Percentiles rank a stretch among this genome's conserved stretches.
Evolutionary conservation across 2,329 filamentous ascomycete genomes (phyloP).

Genomic region (Rosellinia necatrix): DNA sequence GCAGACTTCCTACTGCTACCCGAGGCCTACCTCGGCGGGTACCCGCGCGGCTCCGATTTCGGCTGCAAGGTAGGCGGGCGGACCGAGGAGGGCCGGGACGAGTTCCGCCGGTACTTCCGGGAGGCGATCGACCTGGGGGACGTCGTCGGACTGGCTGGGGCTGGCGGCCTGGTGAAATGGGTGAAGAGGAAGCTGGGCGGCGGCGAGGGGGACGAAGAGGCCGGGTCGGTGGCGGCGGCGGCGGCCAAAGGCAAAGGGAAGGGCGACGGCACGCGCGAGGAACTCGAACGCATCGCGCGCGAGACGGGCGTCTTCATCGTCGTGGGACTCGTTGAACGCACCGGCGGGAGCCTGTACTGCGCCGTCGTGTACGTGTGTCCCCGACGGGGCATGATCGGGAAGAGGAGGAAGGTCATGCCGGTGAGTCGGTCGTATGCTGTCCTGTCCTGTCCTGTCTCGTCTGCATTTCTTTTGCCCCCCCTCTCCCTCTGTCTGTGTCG

Average conservation of each 20-base stretch:
- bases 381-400: conserved; percentile 72
- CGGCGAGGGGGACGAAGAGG: conserved; percentile 14
- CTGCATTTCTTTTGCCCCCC: neutral
- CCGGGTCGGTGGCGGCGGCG: conserved; percentile 39
- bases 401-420: conserved; percentile 91
- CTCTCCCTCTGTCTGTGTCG: neutral
- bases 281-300: conserved; percentile 73
- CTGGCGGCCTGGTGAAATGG: conserved; percentile 65
- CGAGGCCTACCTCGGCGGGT: conserved; percentile 90
- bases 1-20: conserved; percentile 82
- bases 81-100: conserved; percentile 73
- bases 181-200: conserved; percentile 57
- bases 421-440: conserved; percentile 51
- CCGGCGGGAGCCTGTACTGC: conserved; percentile 85
- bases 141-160: conserved; percentile 51
- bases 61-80: conserved; percentile 76
- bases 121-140: conserved; percentile 83
- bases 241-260: conserved; percentile 48
- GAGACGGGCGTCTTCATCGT: conserved; percentile 84
- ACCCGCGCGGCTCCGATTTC: conserved; percentile 81
- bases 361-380: conserved; percentile 83
- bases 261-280: conserved; percentile 76
- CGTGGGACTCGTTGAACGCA: conserved; percentile 77
- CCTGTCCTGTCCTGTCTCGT: too few species aligned
- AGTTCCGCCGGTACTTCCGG: conserved; percentile 81